Conservation (phyloP, 441 rosid species). For the Biscutella laevigata region DNA sequence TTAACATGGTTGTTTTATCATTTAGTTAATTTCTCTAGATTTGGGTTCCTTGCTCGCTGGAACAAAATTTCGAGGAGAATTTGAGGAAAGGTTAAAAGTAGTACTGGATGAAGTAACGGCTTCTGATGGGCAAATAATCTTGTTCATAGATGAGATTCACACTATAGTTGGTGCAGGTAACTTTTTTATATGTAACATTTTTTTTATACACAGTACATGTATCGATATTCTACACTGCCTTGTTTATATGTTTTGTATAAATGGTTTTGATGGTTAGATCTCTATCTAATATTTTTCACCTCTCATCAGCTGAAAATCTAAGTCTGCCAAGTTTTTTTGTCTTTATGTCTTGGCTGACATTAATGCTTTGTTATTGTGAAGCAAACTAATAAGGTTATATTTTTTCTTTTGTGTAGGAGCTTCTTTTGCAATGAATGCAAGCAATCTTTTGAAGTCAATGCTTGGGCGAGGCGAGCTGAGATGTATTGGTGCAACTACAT, state of each 20-base stretch:
- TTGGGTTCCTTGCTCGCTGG: slow-evolving; percentile 26
- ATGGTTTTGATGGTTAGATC: not conserved
- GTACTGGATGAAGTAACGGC: slow-evolving; percentile 25
- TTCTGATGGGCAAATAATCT: slow-evolving; percentile 24
- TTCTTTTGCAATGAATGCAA: slow-evolving; percentile 77
- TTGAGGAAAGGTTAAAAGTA: slow-evolving; percentile 26
- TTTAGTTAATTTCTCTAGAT: slow-evolving; percentile 35
- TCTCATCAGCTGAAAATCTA: too few species aligned
- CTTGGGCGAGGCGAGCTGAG: slow-evolving; percentile 89
- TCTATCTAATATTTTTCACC: too few species aligned
- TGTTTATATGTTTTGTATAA: not conserved
- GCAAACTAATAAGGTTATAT: not conserved
- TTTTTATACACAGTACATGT: not conserved
- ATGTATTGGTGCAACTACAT: slow-evolving; percentile 89
- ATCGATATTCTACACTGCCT: not conserved
- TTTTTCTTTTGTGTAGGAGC: slow-evolving; percentile 39
- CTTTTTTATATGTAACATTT: too few species aligned
- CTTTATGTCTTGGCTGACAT: too few species aligned
- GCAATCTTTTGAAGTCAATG: slow-evolving; percentile 88
- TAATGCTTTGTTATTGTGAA: not conserved
- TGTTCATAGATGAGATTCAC: slow-evolving; percentile 27
- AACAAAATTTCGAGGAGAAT: slow-evolving; percentile 26
- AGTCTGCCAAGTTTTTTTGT: too few species aligned
- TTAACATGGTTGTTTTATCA: slow-evolving; percentile 7
- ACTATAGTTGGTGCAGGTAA: slow-evolving; percentile 26